Evolutionary conservation across 345 rosid genomes (phyloP), one percentile per base, ranked within the genome.

Genomic region (Linum lewisii): DNA sequence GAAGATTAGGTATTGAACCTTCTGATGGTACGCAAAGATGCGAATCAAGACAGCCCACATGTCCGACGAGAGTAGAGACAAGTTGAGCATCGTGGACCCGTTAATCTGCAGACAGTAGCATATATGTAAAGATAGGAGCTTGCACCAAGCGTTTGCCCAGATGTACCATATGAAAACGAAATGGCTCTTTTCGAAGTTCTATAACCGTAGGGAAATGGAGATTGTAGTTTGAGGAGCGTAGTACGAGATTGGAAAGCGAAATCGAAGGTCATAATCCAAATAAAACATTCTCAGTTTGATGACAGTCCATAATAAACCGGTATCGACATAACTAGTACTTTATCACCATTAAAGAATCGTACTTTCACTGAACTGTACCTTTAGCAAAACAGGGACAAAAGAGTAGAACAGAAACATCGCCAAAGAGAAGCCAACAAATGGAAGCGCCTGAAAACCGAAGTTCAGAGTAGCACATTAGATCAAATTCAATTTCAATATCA

Each of bases 21-120:
- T 88, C 68, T 91, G 89, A 37, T 84, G 88, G 77, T 87, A 93
- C 51, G 84, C 86, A 57, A 84, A 89, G 32, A 79, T 81, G 55
- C 97, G 94, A 70, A 93, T 93, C 53, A 89, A 3, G 56, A 93
- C 91, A 1, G 95, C 82, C 97, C 94, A 93, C 97, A 93, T 89
- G 67, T 93, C 95, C 44, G 97, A 81, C 50, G 99, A 86, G 24
- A 93, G 82, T 73, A 93, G 65, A 14, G 99, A 93, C 68, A 93
- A 80, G 70, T 77, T 93, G 59, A 93, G 81, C 99, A 93, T 89
- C 18, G 95, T 77, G n/a, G 99, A 68, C 7, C 99, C 95, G 62
- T 51, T 89, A 22, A 74, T 75, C 98, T 84, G 78, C 71, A 59
- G 59, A 36, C 20, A 18, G 26, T 24, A 60, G 23, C 58, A 24